These are phyloP conservation scores for Fusarium foetens DNA, from an alignment of 2,329 filamentous ascomycete species.

Conservation along the genomic window DNA sequence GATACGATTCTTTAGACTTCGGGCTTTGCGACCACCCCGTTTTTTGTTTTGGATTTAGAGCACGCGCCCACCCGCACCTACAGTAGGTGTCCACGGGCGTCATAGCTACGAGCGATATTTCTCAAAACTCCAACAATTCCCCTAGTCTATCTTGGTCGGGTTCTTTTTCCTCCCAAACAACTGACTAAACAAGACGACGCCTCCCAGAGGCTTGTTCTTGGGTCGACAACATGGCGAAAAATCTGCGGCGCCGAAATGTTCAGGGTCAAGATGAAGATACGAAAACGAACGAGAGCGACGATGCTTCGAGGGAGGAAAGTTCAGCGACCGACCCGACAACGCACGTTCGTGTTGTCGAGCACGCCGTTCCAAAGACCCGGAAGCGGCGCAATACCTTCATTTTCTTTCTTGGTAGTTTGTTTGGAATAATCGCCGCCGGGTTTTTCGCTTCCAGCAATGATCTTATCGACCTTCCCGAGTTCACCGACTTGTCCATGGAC, in stretches of 20 bases:
- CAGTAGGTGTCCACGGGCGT: conserved; percentile 26
- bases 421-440: conserved; percentile 86
- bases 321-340: conserved; percentile 41
- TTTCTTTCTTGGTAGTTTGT: conserved; percentile 88
- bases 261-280: conserved; percentile 32
- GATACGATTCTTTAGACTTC: conserved; percentile 13
- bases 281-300: conserved; percentile 35
- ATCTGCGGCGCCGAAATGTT: conserved; percentile 48
- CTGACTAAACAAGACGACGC: conserved; percentile 24
- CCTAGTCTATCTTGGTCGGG: neutral
- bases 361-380: conserved; percentile 59
- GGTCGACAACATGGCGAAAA: conserved; percentile 46
- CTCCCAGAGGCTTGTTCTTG: conserved; percentile 33
- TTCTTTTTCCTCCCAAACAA: neutral
- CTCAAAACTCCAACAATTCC: conserved; percentile 6
- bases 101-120: conserved; percentile 35
- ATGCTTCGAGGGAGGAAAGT: conserved; percentile 44
- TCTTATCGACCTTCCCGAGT: conserved; percentile 80
- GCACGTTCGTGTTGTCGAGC: conserved; percentile 57
- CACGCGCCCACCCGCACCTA: conserved; percentile 23
- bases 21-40: conserved; percentile 29
- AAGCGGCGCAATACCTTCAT: conserved; percentile 85
- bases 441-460: conserved; percentile 93
- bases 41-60: conserved; percentile 36
- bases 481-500: conserved; percentile 82